phyloP scores from a whole-genome alignment of 805 yeast genomes.

The Cyberlindnera xylosilytica region DNA sequence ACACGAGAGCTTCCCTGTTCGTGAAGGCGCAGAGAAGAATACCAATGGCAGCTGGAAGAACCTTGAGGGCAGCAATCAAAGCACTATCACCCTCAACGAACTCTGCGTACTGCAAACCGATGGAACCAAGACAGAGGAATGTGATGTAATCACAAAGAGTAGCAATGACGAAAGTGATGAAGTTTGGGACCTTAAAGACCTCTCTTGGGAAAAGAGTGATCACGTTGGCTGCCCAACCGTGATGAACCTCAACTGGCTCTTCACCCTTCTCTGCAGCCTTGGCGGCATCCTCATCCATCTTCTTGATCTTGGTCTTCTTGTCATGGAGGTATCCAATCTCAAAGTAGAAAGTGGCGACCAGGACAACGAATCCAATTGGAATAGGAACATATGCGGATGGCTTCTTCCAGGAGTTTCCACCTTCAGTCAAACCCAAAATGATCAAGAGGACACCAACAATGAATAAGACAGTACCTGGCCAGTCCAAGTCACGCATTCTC shows the following conservation, averaged over 20 bases:
- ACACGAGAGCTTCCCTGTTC: slow-evolving; percentile 20
- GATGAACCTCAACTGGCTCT: not conserved
- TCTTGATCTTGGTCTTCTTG: slow-evolving; percentile 10
- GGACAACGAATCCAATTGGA: slow-evolving; percentile 33
- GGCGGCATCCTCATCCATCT: not conserved
- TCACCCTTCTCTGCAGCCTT: not conserved
- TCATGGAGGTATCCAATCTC: slow-evolving; percentile 28
- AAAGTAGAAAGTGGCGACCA: slow-evolving; percentile 27
- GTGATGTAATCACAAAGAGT: slow-evolving; percentile 21
- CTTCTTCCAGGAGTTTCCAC: slow-evolving; percentile 39
- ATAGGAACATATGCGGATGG: slow-evolving; percentile 41
- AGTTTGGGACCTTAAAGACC: slow-evolving; percentile 27
- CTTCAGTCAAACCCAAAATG: slow-evolving; percentile 43
- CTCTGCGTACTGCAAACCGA: slow-evolving; percentile 27
- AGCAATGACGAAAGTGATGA: slow-evolving; percentile 21
- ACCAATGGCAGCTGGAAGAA: slow-evolving; percentile 33
- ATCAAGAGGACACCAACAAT: slow-evolving; percentile 36
- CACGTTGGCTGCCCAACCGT: slow-evolving; percentile 2
- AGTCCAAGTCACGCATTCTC: slow-evolving; percentile 32
- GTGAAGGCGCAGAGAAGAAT: slow-evolving; percentile 27
- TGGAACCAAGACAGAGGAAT: slow-evolving; percentile 20
- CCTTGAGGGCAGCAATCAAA: slow-evolving; percentile 34
- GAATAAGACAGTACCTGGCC: slow-evolving; percentile 30
- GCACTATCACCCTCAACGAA: slow-evolving; percentile 29
- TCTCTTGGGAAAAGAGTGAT: slow-evolving; percentile 31